Percentiles rank a stretch among this genome's conserved stretches.
Conservation (phyloP, 2,329 filamentous ascomycete species). For the Xylariaceae sp. region DNA sequence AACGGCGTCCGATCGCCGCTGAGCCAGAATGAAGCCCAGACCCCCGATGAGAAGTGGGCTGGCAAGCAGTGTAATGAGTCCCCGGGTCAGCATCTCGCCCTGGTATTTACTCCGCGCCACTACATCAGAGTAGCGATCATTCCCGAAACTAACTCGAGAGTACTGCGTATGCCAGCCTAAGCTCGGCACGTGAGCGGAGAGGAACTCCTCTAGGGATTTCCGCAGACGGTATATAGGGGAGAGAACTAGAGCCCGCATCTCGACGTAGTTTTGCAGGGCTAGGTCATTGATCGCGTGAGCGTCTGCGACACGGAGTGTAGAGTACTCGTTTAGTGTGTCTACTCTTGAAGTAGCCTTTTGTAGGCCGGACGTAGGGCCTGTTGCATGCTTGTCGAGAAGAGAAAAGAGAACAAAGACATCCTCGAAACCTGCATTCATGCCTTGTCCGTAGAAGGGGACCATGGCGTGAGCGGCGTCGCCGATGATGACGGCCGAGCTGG, state of each 20-base stretch:
- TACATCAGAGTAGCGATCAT: constrained; percentile 84
- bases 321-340: constrained; percentile 72
- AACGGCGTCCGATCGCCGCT: constrained; percentile 5
- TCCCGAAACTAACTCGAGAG: constrained; percentile 85
- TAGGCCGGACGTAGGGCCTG: constrained; percentile 18
- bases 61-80: constrained; percentile 35
- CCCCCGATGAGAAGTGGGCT: constrained; percentile 22
- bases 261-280: constrained; percentile 82
- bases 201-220: constrained; percentile 79
- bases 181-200: constrained; percentile 69
- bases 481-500: constrained; percentile 71
- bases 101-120: constrained; percentile 64
- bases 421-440: constrained; percentile 94
- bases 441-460: constrained; percentile 97
- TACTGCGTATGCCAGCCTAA: constrained; percentile 93
- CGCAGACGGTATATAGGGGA: constrained; percentile 71
- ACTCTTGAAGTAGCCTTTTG: constrained; percentile 55
- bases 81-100: constrained; percentile 51
- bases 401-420: constrained; percentile 86
- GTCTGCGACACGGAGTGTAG: constrained; percentile 65
- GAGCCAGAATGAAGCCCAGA: constrained; percentile 19
- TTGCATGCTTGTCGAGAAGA: constrained; percentile 65
- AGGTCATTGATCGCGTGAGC: constrained; percentile 89
- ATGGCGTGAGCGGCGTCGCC: constrained; percentile 96
- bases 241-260: constrained; percentile 85